Evolutionary conservation across 2,329 filamentous ascomycete species (phyloP).

Genomic region (Fusarium sp.): DNA sequence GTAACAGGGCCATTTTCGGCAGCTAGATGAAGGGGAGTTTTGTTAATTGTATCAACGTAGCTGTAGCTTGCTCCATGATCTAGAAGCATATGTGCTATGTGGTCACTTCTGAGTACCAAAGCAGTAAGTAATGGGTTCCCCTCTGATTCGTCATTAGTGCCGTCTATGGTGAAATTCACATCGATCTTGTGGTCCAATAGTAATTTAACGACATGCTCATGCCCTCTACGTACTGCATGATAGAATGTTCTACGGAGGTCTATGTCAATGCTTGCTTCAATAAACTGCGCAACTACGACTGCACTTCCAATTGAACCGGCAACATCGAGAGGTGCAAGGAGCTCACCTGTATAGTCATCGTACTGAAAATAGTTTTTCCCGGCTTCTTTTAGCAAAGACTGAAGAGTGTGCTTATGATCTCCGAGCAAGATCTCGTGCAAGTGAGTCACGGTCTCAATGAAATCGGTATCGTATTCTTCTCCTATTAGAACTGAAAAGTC

Average conservation of each 20-base stretch:
- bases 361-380: background rate
- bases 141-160: too few relatives aligned
- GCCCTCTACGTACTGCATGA: accelerated
- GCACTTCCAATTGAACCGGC: background rate
- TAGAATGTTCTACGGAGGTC: accelerated
- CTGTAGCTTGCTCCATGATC: background rate
- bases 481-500: too few relatives aligned
- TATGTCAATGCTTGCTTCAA: background rate
- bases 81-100: background rate
- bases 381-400: background rate
- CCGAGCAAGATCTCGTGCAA: background rate
- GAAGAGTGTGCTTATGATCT: background rate
- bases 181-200: background rate
- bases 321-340: accelerated
- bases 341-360: too few relatives aligned
- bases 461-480: too few relatives aligned
- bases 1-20: background rate
- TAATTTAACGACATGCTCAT: background rate
- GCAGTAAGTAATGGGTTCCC: too few relatives aligned
- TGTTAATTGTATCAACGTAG: accelerated
- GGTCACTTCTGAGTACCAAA: background rate
- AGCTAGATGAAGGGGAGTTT: background rate
- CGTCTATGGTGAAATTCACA: too few relatives aligned
- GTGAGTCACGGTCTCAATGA: too few relatives aligned
- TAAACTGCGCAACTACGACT: background rate